Conservation (phyloP, 1,139 yeast species). For the Kluyveromyces sp. region DNA sequence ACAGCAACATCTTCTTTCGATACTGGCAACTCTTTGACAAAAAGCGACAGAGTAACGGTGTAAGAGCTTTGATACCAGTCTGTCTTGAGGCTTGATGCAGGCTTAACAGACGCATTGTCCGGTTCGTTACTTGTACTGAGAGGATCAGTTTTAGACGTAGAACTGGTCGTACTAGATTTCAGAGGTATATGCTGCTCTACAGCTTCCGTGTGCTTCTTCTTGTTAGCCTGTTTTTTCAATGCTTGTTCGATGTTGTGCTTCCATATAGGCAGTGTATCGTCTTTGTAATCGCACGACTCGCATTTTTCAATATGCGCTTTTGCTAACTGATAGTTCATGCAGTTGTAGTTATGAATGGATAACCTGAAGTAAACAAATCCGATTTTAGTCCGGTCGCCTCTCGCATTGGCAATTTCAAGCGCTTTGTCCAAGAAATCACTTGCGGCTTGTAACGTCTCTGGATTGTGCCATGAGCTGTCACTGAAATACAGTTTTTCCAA, state of each 20-base stretch:
- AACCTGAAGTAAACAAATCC: conserved; percentile 56
- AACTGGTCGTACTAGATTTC: too few relatives aligned
- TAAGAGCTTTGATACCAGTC: conserved; percentile 75
- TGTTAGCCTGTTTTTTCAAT: conserved; percentile 18
- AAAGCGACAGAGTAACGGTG: conserved; percentile 60
- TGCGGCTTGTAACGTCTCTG: conserved; percentile 44
- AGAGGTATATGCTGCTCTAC: not conserved
- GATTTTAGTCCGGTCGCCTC: conserved; percentile 48
- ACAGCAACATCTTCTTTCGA: conserved; percentile 20
- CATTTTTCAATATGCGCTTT: conserved; percentile 45
- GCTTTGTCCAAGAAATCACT: conserved; percentile 50
- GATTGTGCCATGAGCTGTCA: conserved; percentile 25
- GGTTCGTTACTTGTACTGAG: not conserved
- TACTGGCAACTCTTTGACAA: conserved; percentile 57
- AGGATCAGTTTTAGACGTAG: not conserved
- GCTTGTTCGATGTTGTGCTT: conserved; percentile 38
- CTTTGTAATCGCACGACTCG: conserved; percentile 40
- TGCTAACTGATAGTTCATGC: conserved; percentile 45
- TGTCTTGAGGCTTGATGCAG: conserved; percentile 37
- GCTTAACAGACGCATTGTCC: not conserved
- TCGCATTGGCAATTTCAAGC: conserved; percentile 43
- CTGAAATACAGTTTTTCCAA: conserved; percentile 42
- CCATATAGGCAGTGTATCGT: conserved; percentile 48
- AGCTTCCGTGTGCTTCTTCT: conserved; percentile 6
- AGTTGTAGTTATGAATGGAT: conserved; percentile 44